Base-by-base conservation (phyloP, 1,284 basidiomycete species). In the Hymenochaete sp. region DNA sequence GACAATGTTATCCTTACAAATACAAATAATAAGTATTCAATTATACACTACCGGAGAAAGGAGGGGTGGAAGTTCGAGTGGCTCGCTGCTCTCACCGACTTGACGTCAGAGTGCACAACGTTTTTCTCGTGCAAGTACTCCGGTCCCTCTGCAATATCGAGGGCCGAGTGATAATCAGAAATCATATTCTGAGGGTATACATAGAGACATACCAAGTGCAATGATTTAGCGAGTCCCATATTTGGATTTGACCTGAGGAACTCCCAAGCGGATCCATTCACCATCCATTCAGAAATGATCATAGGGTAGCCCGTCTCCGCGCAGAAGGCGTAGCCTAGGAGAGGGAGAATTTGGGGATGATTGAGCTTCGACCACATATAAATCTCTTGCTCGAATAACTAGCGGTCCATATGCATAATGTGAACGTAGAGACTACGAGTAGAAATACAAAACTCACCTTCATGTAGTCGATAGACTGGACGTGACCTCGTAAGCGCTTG, bases 201-300 rank as follows among this genome's bases (percentile, higher is more conserved):
- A 2, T 11, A 21, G 14, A 10, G 10, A 26, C 43, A 24, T 16
- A 45, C 48, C 28, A 45, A n/a, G 10, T 9, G 22, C 22, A n/a
- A 22, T 16, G 22, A 18, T 36, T 41, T 33, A 26, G 19, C 16
- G 5, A n/a, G 5, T 8, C 13, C 21, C 21, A n/a, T 35, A 35
- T 8, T 8, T 9, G 43, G 32, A 13, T 37, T 45, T 5, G 14
- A 10, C 22, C 45, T 42, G 19, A 49, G 13, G 16, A 29, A 49
- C 3, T 16, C 28, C 9, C 11, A 24, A 13, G 39, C 32, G 5
- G 48, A 45, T 4, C 48, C 48, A 21, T 49, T 45, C n/a, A 37
- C 43, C 19, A 49, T 49, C 48, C 48, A 49, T 27, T 49, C 44
- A 10, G 48, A 45, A 22, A 49, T 32, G 6, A 49, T 14, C 21